These are phyloP conservation scores for Penicillium frequentans DNA, from an alignment of 2,329 filamentous ascomycete species.

Conservation along the genomic window DNA sequence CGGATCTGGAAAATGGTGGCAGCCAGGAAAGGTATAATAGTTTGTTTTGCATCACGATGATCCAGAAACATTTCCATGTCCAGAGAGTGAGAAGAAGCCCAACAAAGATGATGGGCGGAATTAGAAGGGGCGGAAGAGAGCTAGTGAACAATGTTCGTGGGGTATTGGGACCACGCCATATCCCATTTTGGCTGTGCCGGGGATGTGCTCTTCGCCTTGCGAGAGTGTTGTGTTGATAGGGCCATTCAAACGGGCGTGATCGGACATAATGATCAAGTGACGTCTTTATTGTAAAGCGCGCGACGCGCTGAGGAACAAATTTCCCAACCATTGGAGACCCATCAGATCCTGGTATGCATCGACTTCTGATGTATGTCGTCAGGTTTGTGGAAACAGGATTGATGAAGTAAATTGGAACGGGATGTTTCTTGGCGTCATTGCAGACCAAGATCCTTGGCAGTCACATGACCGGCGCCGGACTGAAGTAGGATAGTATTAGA, in stretches of 20 bases:
- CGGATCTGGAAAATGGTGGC: conserved; percentile 67
- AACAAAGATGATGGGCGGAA: conserved; percentile 66
- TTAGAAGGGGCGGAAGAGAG: conserved; percentile 49
- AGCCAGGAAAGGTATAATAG: conserved; percentile 80
- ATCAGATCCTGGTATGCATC: neutral
- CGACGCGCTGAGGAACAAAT: neutral
- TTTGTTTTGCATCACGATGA: conserved; percentile 75
- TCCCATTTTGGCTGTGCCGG: neutral
- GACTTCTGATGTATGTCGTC: neutral
- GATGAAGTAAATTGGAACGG: neutral
- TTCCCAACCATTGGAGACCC: neutral
- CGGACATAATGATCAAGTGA: neutral
- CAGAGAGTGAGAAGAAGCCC: conserved; percentile 66
- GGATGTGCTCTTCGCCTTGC: neutral
- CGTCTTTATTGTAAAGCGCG: neutral
- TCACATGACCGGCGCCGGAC: neutral
- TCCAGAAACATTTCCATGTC: conserved; percentile 67
- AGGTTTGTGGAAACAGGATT: too few relatives aligned
- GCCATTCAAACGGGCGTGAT: neutral
- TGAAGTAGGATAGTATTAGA: too few relatives aligned
- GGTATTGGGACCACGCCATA: neutral
- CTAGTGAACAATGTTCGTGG: conserved; percentile 13
- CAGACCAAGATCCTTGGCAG: neutral
- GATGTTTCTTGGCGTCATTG: neutral
- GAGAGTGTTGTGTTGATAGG: neutral